Evolutionary conservation across 495 filamentous ascomycete genomes (phyloP).

Genomic region (Platismatia glauca): DNA sequence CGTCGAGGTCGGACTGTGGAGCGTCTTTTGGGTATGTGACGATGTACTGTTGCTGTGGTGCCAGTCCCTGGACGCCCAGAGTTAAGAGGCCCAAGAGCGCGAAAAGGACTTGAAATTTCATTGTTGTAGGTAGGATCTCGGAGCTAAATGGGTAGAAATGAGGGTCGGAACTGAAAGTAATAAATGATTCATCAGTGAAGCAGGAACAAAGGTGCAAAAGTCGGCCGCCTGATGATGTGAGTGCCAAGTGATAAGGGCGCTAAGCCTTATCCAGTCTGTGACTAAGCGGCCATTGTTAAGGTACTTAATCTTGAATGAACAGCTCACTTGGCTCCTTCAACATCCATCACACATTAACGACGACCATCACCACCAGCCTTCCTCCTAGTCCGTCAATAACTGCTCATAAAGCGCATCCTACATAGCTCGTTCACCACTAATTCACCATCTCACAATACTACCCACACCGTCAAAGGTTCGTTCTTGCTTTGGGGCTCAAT

Average conservation of each 20-base stretch:
- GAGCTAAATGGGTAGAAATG: not conserved
- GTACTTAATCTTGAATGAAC: not conserved
- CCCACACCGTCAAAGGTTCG: slow-evolving; percentile 3
- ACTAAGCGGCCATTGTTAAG: slow-evolving; percentile 1
- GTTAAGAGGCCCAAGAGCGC: slow-evolving; percentile 46
- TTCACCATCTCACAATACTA: not conserved
- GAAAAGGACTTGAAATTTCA: slow-evolving; percentile 49
- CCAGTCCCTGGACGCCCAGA: slow-evolving; percentile 42
- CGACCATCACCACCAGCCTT: not conserved
- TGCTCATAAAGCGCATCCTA: not conserved
- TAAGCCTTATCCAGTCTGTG: not conserved
- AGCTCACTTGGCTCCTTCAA: not conserved
- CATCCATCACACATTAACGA: not conserved
- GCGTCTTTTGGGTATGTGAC: slow-evolving; percentile 69
- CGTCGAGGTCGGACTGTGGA: slow-evolving; percentile 54
- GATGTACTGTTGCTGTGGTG: slow-evolving; percentile 62
- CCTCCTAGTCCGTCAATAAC: not conserved
- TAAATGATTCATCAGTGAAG: not conserved
- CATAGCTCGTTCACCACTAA: not conserved
- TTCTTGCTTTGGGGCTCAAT: slow-evolving; percentile 1
- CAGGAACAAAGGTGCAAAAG: not conserved
- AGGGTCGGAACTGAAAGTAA: not conserved
- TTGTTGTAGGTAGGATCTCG: slow-evolving; percentile 24
- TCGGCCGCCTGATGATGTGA: too few species aligned
- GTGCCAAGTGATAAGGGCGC: too few species aligned